Conservation (phyloP, 495 filamentous ascomycete species). For the Trichoderma reesei region DNA sequence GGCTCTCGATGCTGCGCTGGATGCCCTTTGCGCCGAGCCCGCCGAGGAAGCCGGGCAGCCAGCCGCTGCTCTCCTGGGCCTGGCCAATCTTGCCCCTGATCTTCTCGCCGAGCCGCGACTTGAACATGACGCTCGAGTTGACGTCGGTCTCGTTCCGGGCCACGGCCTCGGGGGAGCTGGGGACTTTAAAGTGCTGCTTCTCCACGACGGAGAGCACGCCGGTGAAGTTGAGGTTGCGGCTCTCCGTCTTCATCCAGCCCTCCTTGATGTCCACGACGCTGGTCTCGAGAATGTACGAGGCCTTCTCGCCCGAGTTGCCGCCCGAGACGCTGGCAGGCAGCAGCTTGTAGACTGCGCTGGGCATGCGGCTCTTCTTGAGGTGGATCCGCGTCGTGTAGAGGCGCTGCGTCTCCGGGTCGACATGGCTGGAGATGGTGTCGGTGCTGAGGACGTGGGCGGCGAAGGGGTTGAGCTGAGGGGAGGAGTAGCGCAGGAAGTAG, state of each 20-base stretch:
- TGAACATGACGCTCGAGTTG: constrained; percentile 73
- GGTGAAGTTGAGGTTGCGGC: constrained; percentile 79
- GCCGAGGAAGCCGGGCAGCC: constrained; percentile 30
- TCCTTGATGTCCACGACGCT: constrained; percentile 82
- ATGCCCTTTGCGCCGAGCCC: constrained; percentile 70
- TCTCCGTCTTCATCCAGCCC: constrained; percentile 81
- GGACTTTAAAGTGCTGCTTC: constrained; percentile 62
- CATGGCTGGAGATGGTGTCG: constrained; percentile 81
- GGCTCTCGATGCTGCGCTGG: constrained; percentile 80
- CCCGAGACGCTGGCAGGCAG: constrained; percentile 60
- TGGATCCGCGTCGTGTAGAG: constrained; percentile 85
- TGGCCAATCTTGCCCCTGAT: constrained; percentile 42
- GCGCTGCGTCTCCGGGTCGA: constrained; percentile 69
- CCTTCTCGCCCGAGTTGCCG: constrained; percentile 61
- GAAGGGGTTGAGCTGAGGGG: constrained; percentile 68
- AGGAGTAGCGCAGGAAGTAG: constrained; percentile 96
- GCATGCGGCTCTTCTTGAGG: constrained; percentile 86
- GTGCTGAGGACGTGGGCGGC: constrained; percentile 89
- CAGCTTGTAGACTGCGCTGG: constrained; percentile 70
- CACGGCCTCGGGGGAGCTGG: constrained; percentile 31
- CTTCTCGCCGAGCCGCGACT: constrained; percentile 68
- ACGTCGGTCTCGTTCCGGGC: constrained; percentile 55
- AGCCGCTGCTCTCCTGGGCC: constrained; percentile 17
- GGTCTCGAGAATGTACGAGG: constrained; percentile 84
- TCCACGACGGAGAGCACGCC: constrained; percentile 90